Evolutionary conservation across 1,284 basidiomycete genomes (phyloP), one percentile per base, ranked within the genome.

Genomic region (Cystobasidium pallidum): DNA sequence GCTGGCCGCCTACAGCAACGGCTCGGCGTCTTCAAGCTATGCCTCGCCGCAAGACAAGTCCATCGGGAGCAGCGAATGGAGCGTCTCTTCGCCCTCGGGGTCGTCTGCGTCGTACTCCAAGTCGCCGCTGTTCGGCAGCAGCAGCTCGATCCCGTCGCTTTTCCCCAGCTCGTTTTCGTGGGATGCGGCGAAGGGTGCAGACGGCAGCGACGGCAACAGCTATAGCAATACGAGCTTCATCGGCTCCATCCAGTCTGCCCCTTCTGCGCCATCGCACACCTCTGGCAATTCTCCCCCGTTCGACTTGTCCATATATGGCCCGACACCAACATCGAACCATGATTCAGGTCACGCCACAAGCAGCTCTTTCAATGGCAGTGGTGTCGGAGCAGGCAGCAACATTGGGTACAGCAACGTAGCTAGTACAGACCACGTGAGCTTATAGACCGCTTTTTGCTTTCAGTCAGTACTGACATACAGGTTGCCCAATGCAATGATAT

Each of bases 231-330:
- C 58, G 2, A 32, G 3, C 8, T 34, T 13, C 19, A 57, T 13
- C 30, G 36, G 2, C n/a, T 32, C 17, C 34, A 21, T 3, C 30
- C 19, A n/a, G 24, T 3, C 13, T 30, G 10, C 52, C 6, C 24
- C 52, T 34, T 24, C 3, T 51, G 49, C 49, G 26, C 49, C 49
- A 3, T 51, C 49, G 49, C 11, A 51, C 21, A 51, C 39, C 13
- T 61, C 58, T 43, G 36, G 21, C 28, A 62, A 62, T 49, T 70
- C 67, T 13, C 67, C 67, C 8, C 67, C 67, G 19, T 70, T 70
- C 58, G 67, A 70, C 54, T 21, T 59, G 3, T 70, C 67, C 57
- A 70, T 70, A 30, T 70, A 70, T 30, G 58, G 55, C 8, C 36
- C 41, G 30, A 26, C 51, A 58, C 39, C 58, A 43, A 41, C 41